Base-by-base conservation (phyloP, 768 basidiomycete species). In the Tylopilus cervinicoccineus region DNA sequence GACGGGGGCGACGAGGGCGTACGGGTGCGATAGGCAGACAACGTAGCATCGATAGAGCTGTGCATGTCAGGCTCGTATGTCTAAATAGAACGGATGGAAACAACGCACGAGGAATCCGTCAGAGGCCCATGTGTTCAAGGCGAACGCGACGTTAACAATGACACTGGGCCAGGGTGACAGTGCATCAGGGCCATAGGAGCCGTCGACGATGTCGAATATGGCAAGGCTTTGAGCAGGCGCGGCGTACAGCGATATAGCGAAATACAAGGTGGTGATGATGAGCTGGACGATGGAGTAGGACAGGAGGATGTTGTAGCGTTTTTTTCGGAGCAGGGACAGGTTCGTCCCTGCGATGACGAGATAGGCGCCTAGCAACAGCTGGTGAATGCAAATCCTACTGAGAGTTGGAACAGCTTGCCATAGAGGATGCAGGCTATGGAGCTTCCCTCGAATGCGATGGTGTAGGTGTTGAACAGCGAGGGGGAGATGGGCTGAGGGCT, bases 11-110 rank as follows among this genome's bases (percentile, higher is more conserved):
- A 19, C 28, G 0, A 56, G 0, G 0, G 26, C 36, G 22, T 4
- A 28, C 26, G 14, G 23, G 48, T 53, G 46, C 2, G 28, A 50
- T 52, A 43, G 49, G 34, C 55, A 60, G 28, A 63, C 48, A 36
- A 61, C 23, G 28, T 63, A 45, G 20, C 55, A 63, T 8, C 61
- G 61, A 22, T 62, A 62, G 23, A 62, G 51, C 60, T 50, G 14
- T 28, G 2, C 48, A 6, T 3, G 7, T 11, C 22, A 56, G 43
- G 4, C 10, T 36, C 16, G 28, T 10, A 19, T 11, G 12, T 5
- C 20, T 4, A 36, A 1, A 22, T 1, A 23, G 16, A 28, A 8
- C 9, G 6, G 3, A 27, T n/a, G 7, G 43, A 16, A 17, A n/a
- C n/a, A 6, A 57, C 58, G 36, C 31, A 61, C 60, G 8, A 61